Evolutionary conservation across 495 filamentous ascomycete genomes (phyloP).

Genomic region (Parachaetomium inaequale): DNA sequence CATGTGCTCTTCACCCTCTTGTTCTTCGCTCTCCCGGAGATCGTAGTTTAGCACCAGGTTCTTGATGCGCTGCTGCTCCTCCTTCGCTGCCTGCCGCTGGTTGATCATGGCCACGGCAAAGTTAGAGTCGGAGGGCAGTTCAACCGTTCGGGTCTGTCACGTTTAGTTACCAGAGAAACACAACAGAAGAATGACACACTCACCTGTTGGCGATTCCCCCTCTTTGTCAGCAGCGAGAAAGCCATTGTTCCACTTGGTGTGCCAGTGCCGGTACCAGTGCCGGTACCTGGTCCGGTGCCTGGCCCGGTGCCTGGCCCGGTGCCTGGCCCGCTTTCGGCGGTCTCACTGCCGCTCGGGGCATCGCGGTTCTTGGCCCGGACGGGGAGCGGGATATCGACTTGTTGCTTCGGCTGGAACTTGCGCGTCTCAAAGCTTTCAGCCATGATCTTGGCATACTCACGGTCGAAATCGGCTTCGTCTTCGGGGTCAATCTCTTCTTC

Average conservation of each 20-base stretch:
- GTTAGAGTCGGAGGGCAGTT: conserved; percentile 87
- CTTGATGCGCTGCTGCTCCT: conserved; percentile 97
- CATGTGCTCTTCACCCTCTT: conserved; percentile 61
- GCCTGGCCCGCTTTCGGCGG: conserved; percentile 37
- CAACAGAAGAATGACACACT: conserved; percentile 21
- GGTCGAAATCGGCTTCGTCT: conserved; percentile 94
- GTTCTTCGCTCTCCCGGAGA: conserved; percentile 70
- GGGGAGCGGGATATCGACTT: conserved; percentile 91
- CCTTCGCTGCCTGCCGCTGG: conserved; percentile 89
- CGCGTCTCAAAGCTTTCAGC: conserved; percentile 89
- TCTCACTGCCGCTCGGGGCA: conserved; percentile 31
- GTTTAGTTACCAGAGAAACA: not conserved
- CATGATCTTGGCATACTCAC: conserved; percentile 99
- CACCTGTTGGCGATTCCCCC: conserved; percentile 91
- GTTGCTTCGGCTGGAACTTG: conserved; percentile 90
- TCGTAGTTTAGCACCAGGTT: conserved; percentile 95
- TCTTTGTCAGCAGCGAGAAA: conserved; percentile 93
- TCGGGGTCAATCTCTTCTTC: conserved; percentile 91
- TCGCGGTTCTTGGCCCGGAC: conserved; percentile 74
- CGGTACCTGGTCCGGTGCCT: no score
- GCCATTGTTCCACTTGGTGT: conserved; percentile 68
- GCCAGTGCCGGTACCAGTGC: no score
- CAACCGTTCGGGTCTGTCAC: conserved; percentile 81
- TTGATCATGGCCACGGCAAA: conserved; percentile 95
- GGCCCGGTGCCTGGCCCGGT: no score